Conservation (phyloP, 495 filamentous ascomycete species). For the Lasiosphaeria ovina region DNA sequence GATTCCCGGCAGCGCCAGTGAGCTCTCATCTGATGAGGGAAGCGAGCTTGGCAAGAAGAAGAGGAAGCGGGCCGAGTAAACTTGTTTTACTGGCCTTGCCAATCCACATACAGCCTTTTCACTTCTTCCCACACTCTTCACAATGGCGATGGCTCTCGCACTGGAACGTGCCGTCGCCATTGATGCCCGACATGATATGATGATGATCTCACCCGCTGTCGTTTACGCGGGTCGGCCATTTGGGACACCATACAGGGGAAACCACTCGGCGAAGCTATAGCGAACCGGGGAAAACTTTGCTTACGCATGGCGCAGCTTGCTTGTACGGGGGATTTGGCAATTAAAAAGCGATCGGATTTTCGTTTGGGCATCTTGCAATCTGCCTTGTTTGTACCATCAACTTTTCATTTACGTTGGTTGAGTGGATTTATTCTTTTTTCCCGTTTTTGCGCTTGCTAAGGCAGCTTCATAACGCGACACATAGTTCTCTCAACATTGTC, state of each 20-base stretch:
- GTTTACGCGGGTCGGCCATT: constrained; percentile 22
- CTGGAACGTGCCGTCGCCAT: constrained; percentile 36
- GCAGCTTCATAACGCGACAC: neutral
- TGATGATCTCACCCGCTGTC: constrained; percentile 28
- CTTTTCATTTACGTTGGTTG: neutral
- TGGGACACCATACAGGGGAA: constrained; percentile 21
- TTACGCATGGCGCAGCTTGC: constrained; percentile 15
- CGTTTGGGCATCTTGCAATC: neutral
- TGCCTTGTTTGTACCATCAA: neutral
- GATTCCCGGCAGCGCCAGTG: constrained; percentile 58
- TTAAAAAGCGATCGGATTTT: constrained; percentile 1
- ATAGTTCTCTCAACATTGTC: neutral
- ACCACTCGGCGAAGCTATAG: constrained; percentile 16
- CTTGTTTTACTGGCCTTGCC: constrained; percentile 4
- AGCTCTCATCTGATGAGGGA: constrained; percentile 53
- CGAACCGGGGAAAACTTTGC: constrained; percentile 14
- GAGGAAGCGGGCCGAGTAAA: constrained; percentile 66
- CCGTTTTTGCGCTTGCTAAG: neutral
- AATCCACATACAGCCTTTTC: constrained; percentile 18
- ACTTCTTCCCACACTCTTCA: constrained; percentile 39
- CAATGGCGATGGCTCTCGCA: constrained; percentile 34
- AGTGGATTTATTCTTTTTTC: neutral
- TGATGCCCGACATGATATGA: constrained; percentile 40
- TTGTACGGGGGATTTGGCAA: constrained; percentile 7
- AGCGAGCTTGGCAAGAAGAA: constrained; percentile 62